Evolutionary conservation across 768 basidiomycete genomes (phyloP).

Genomic region (Boletus vinaceobasis): DNA sequence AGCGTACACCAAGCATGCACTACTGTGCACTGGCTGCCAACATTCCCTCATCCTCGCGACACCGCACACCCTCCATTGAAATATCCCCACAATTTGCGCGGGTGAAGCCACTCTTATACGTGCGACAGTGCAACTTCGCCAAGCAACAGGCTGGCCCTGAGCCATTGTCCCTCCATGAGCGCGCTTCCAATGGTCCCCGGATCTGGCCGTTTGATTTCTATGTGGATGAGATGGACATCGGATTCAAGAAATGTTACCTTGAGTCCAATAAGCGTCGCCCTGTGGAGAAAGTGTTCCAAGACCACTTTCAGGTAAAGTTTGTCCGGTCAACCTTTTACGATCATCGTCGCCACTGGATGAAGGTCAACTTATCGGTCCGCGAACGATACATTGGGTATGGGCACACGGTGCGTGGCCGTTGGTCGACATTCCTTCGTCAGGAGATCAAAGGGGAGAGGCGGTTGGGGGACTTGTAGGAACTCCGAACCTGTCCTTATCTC

Average conservation of each 20-base stretch:
- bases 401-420: not conserved
- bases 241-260: not conserved
- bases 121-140: too few species aligned
- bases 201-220: not conserved
- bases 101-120: too few species aligned
- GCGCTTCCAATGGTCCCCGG: not conserved
- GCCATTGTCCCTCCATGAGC: too few species aligned
- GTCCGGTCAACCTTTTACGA: not conserved
- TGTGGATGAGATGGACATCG: not conserved
- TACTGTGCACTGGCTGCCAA: too few species aligned
- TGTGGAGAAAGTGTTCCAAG: not conserved
- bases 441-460: not conserved
- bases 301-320: not conserved
- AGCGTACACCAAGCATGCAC: too few species aligned
- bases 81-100: too few species aligned
- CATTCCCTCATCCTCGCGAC: too few species aligned
- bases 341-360: not conserved
- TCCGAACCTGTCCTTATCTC: too few species aligned
- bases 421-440: not conserved
- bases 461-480: too few species aligned
- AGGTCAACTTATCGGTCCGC: rapidly evolving
- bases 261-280: not conserved
- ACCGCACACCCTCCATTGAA: too few species aligned
- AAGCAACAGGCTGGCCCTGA: too few species aligned
- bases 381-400: not conserved